phyloP scores from a whole-genome alignment of 2,329 filamentous ascomycete genomes.

The Arthrobotrys iridis region DNA sequence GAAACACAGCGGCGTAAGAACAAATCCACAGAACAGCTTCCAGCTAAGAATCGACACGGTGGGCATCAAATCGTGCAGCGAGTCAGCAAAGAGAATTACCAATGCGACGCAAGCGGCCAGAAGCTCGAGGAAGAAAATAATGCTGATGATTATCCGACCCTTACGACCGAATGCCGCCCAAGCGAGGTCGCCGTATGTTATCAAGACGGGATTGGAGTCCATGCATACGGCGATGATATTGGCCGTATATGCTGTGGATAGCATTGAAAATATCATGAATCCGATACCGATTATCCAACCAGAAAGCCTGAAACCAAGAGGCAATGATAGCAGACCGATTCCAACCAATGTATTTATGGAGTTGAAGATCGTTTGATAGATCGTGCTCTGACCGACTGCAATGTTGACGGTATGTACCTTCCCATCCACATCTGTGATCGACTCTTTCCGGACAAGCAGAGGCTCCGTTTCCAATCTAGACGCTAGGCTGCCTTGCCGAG shows the following conservation, averaged over 20 bases:
- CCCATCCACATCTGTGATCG: constrained; percentile 76
- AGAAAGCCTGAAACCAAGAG: constrained; percentile 79
- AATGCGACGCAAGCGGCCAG: constrained; percentile 88
- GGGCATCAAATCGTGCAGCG: constrained; percentile 80
- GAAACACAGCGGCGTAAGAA: constrained; percentile 84
- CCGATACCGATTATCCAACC: constrained; percentile 78
- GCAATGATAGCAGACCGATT: constrained; percentile 86
- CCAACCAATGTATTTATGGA: constrained; percentile 74
- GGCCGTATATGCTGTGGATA: constrained; percentile 85
- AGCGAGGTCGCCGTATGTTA: constrained; percentile 93
- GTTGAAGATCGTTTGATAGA: constrained; percentile 96
- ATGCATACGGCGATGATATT: constrained; percentile 72
- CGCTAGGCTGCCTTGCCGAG: constrained; percentile 57
- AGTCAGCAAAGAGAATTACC: constrained; percentile 92
- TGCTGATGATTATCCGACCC: constrained; percentile 81
- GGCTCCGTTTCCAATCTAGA: constrained; percentile 73
- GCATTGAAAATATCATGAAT: constrained; percentile 77
- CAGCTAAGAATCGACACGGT: constrained; percentile 75
- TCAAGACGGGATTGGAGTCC: constrained; percentile 82
- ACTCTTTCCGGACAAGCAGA: constrained; percentile 83
- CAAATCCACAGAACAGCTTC: constrained; percentile 83
- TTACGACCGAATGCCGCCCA: constrained; percentile 79
- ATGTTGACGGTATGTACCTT: constrained; percentile 75
- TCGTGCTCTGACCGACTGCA: constrained; percentile 90
- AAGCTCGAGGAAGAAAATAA: constrained; percentile 88